phyloP scores from a whole-genome alignment of 2,329 filamentous ascomycete species.

The Colletotrichum shisoi region DNA sequence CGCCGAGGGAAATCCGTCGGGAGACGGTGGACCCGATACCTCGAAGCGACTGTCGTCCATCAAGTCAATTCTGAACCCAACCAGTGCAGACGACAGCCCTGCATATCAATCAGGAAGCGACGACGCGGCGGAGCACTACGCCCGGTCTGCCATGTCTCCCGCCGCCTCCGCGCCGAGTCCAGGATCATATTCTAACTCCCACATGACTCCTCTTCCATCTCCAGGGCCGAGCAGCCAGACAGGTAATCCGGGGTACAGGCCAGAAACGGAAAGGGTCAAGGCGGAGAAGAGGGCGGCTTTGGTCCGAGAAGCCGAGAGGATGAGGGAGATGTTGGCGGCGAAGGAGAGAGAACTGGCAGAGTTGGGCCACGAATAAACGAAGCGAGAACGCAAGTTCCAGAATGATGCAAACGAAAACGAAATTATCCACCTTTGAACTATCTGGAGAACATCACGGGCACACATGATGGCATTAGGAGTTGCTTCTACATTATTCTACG shows the following conservation, averaged over 20 bases:
- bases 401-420: constrained; percentile 34
- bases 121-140: constrained; percentile 52
- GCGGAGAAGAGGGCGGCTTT: constrained; percentile 71
- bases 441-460: constrained; percentile 7
- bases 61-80: constrained; percentile 75
- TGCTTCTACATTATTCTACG: constrained; percentile 6
- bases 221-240: constrained; percentile 42
- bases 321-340: constrained; percentile 74
- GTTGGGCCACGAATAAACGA: constrained; percentile 40
- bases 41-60: constrained; percentile 76
- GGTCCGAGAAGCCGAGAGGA: constrained; percentile 76
- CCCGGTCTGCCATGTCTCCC: constrained; percentile 55
- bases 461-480: constrained; percentile 26
- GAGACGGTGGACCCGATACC: constrained; percentile 55
- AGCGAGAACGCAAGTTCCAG: constrained; percentile 15
- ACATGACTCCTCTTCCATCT: constrained; percentile 43
- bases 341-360: constrained; percentile 77
- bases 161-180: constrained; percentile 54
- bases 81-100: constrained; percentile 44
- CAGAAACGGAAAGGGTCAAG: constrained; percentile 61
- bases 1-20: constrained; percentile 53
- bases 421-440: constrained; percentile 8
- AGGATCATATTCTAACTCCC: constrained; percentile 49
- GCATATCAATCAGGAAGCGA: constrained; percentile 45
- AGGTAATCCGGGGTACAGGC: constrained; percentile 46